Base-by-base conservation (phyloP, 345 rosid genomes). In the Aquilaria malaccensis region DNA sequence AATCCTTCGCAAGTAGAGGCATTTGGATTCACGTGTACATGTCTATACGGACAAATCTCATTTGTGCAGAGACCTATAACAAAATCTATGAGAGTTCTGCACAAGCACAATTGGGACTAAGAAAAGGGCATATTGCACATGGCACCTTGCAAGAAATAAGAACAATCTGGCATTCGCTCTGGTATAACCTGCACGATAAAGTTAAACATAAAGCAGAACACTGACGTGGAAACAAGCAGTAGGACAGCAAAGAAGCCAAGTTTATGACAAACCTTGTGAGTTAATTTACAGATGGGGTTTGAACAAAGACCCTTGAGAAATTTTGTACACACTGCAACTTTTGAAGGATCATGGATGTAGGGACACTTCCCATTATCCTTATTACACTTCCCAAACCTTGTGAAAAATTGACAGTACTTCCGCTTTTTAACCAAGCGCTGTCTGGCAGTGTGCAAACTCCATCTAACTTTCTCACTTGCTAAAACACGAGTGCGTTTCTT, bases 81-180 rank as follows among this genome's bases (percentile, higher is more conserved):
- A 11, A 55, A 47, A 69, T 55, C 33, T 37, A 41, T 75, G 49
- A 72, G 70, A 65, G 55, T 60, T 33, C 59, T 47, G 29, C 55
- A 50, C 31, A 45, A 7, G 10, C 14, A 9, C 46, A 55, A 50
- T 15, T 52, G 45, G 15, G 56, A 55, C 54, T 43, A 47, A 9
- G 58, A 52, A 45, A 55, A 50, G 45, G 60, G 61, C n/a, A 67
- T 3, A 59, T 37, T 65, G 11, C 45, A 53, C 47, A 13, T 58
- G 47, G 60, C 61, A 90, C 99, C 99, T 88, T 86, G 97, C 80
- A 85, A 55, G 80, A 80, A 94, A 74, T 80, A 94, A 68, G 96
- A 94, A 64, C 99, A 94, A 72, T 90, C 97, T 7, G 95, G 99
- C 99, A 94, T 94, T 74, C 97, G 78, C 63, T 94, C 96, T 15